Conservation (phyloP, 352 stramenopile genomes). For the Phytopythium mirpurense region DNA sequence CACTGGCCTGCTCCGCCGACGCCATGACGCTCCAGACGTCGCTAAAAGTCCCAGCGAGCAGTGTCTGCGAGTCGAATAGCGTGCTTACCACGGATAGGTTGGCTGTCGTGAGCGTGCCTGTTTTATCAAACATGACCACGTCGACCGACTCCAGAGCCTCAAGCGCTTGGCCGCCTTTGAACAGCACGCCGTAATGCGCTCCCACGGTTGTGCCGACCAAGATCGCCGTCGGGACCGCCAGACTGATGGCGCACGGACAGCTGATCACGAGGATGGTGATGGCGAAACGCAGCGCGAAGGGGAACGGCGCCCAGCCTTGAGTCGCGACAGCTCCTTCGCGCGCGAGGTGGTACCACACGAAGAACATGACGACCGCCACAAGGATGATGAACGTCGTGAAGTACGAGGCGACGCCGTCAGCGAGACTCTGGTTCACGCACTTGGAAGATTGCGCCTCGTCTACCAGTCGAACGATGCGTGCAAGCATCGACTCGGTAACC, state of each 20-base stretch:
- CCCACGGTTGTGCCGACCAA: constrained; percentile 79
- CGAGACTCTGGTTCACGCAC: constrained; percentile 53
- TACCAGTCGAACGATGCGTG: constrained; percentile 66
- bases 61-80: constrained; percentile 15
- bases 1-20: constrained; percentile 48
- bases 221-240: constrained; percentile 69
- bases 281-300: constrained; percentile 72
- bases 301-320: constrained; percentile 47
- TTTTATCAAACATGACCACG: constrained; percentile 82
- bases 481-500: constrained; percentile 72
- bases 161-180: constrained; percentile 68
- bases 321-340: constrained; percentile 31
- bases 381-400: constrained; percentile 77
- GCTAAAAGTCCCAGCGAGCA: constrained; percentile 11
- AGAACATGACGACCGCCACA: constrained; percentile 52
- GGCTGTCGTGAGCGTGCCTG: constrained; percentile 64
- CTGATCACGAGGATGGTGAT: constrained; percentile 80
- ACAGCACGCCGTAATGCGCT: constrained; percentile 73
- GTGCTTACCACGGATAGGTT: constrained; percentile 33
- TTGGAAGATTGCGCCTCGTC: constrained; percentile 69
- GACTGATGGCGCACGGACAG: constrained; percentile 70
- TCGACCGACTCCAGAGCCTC: constrained; percentile 65
- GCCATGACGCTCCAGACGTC: constrained; percentile 42
- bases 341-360: constrained; percentile 68
- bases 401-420: constrained; percentile 57